Evolutionary conservation across 352 stramenopile species (phyloP).

Genomic region (Phytophthora rubi): DNA sequence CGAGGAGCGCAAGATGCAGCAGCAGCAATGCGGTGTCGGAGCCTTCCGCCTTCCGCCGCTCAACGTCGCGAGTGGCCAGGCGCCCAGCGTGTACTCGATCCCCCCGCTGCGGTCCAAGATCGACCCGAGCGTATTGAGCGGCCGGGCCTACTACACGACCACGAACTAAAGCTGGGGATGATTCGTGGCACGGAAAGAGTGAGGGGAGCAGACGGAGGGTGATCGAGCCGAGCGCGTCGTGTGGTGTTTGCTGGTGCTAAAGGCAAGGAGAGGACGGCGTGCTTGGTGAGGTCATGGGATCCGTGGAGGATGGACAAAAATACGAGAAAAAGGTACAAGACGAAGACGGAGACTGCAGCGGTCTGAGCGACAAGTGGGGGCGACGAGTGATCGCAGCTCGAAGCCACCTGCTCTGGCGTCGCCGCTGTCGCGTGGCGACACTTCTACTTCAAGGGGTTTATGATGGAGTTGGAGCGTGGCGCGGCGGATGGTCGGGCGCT

Average conservation of each 20-base stretch:
- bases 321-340: constrained; percentile 39
- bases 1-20: constrained; percentile 44
- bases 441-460: constrained; percentile 34
- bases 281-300: constrained; percentile 1
- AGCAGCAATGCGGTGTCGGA: constrained; percentile 23
- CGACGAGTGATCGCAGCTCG: constrained; percentile 41
- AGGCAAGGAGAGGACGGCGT: constrained; percentile 26
- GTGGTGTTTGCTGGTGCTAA: constrained; percentile 36
- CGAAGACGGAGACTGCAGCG: constrained; percentile 39
- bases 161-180: constrained; percentile 45
- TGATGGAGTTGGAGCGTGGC: constrained; percentile 29
- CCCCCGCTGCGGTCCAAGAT: constrained; percentile 83
- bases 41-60: constrained; percentile 67
- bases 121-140: constrained; percentile 66
- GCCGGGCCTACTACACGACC: constrained; percentile 51
- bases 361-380: constrained; percentile 31
- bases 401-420: constrained; percentile 21
- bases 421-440: constrained; percentile 19
- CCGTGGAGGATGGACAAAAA: constrained; percentile 37
- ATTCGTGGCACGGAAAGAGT: neutral
- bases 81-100: constrained; percentile 57
- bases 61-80: constrained; percentile 50
- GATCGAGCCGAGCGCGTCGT: constrained; percentile 16
- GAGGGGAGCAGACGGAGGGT: constrained; percentile 15
- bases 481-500: constrained; percentile 20